Evolutionary conservation across 345 rosid species (phyloP), one percentile per base, ranked within the genome.

Genomic region (Boechera stricta): DNA sequence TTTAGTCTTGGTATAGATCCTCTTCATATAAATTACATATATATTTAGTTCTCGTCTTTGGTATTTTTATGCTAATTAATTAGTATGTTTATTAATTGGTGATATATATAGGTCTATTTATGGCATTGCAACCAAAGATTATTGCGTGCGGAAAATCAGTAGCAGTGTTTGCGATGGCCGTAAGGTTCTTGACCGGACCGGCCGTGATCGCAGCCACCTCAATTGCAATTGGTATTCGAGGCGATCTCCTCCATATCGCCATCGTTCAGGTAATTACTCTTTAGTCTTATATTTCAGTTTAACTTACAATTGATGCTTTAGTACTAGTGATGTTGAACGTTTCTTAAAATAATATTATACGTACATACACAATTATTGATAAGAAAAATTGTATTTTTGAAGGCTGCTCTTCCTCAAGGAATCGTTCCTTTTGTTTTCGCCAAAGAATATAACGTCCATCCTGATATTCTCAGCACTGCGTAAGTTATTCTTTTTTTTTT

Each of bases 181-280:
- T 91, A 15, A 81, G 97, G 74, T 91, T 91, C 79, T 64, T 91
- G 79, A 89, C 92, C 1, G 94, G 97, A 11, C 97, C 97, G 2
- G 97, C 97, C 2, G 97, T 91, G 28, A 91, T 91, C 61, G 97
- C 97, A 61, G 97, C 97, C 28, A 86, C 92, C 52, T 87, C 94
- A 26, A 91, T 91, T 47, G 94, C 97, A 32, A 85, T 89, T 45
- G 97, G 94, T 10, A 78, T 89, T 73, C 86, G 93, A 9, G 97
- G 94, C 38, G 84, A 60, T 75, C 97, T 91, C 59, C 82, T 91
- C 29, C 97, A 87, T 58, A 81, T 91, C 5, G 89, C 97, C 45
- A 89, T 91, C 42, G 94, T 91, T 69, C 96, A 90, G 86, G 96
- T 86, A 18, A 5, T 44, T 47, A 64, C 11, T 51, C 16, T 77